Conservation (phyloP, 768 basidiomycete species). For the Lactifluus rugatus region DNA sequence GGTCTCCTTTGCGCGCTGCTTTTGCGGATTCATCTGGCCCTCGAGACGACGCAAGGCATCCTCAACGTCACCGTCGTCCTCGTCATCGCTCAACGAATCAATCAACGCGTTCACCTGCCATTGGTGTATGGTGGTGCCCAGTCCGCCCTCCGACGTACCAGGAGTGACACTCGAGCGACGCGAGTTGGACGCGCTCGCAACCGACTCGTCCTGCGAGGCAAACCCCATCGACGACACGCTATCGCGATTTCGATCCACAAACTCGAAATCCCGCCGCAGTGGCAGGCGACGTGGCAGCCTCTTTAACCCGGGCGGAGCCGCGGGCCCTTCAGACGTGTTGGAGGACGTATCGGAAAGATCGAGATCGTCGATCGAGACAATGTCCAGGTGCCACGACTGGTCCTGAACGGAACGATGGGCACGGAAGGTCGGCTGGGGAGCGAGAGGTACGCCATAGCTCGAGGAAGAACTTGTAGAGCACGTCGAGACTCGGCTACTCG, state of each 20-base stretch:
- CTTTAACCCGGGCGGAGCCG: conserved; percentile 36
- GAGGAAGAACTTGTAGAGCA: conserved; percentile 19
- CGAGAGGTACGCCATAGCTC: conserved; percentile 17
- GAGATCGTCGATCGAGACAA: conserved; percentile 70
- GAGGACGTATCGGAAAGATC: conserved; percentile 75
- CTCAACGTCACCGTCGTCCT: conserved; percentile 70
- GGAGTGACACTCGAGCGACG: conserved; percentile 34
- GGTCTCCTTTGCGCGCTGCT: conserved; percentile 56
- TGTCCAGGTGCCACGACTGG: conserved; percentile 54
- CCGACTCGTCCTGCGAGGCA: conserved; percentile 44
- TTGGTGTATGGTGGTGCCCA: conserved; percentile 49
- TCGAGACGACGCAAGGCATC: conserved; percentile 73
- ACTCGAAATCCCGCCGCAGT: conserved; percentile 70
- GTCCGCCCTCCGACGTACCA: conserved; percentile 25
- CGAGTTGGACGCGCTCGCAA: conserved; percentile 42
- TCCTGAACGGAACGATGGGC: conserved; percentile 25
- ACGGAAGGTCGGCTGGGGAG: conserved; percentile 9
- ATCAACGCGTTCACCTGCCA: conserved; percentile 80
- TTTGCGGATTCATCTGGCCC: conserved; percentile 71
- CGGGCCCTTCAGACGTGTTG: conserved; percentile 31
- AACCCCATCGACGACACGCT: conserved; percentile 77
- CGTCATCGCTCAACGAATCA: conserved; percentile 62
- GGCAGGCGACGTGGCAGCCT: conserved; percentile 53
- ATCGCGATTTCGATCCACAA: conserved; percentile 56
- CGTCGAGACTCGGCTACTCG: conserved; percentile 4